phyloP scores from a whole-genome alignment of 1,284 basidiomycete genomes.

The Phaffia rhodozyma region DNA sequence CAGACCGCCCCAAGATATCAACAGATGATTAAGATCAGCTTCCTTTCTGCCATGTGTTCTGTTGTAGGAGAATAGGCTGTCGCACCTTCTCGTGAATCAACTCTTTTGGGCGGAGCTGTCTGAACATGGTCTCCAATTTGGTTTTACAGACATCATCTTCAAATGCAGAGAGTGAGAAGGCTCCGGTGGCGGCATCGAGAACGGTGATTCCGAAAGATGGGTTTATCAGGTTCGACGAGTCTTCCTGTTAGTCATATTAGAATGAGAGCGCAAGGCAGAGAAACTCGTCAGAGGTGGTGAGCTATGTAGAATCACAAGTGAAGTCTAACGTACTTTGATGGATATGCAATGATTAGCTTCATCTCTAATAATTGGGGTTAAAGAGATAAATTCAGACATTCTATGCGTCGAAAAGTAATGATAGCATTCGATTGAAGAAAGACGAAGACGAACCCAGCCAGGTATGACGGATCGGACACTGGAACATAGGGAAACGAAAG shows the following conservation, averaged over 20 bases:
- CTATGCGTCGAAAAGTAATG: too few relatives aligned
- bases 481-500: too few relatives aligned
- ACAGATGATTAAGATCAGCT: background rate
- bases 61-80: background rate
- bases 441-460: background rate
- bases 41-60: background rate
- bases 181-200: slow-evolving; percentile 90
- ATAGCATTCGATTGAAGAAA: background rate
- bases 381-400: slow-evolving; percentile 77
- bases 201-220: slow-evolving; percentile 74
- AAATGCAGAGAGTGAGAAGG: slow-evolving; percentile 84
- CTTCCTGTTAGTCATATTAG: slow-evolving; percentile 28
- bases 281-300: background rate
- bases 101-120: slow-evolving; percentile 88
- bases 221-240: slow-evolving; percentile 22
- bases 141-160: slow-evolving; percentile 88
- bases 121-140: slow-evolving; percentile 81
- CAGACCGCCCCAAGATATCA: slow-evolving; percentile 4
- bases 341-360: slow-evolving; percentile 91
- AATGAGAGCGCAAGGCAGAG: background rate
- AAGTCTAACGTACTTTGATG: slow-evolving; percentile 48
- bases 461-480: too few relatives aligned
- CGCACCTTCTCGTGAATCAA: slow-evolving; percentile 77
- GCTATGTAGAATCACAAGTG: background rate
- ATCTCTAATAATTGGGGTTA: slow-evolving; percentile 56